Conservation (phyloP, 352 stramenopile species). For the Phytopythium helicoides region DNA sequence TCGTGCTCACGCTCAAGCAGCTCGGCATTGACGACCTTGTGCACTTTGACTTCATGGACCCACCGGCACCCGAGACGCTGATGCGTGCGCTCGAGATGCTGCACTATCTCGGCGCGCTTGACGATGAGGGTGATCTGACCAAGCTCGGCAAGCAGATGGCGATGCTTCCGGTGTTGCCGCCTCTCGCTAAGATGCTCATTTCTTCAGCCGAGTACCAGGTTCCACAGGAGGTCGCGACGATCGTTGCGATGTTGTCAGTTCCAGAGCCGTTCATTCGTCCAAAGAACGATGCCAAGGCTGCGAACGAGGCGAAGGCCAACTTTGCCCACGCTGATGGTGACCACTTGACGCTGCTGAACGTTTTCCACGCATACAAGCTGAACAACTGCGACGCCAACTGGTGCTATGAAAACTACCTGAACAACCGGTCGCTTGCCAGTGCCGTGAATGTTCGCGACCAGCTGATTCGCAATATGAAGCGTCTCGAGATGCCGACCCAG, state of each 20-base stretch:
- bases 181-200: slow-evolving; percentile 98
- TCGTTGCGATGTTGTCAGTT: slow-evolving; percentile 97
- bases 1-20: slow-evolving; percentile 98
- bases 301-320: slow-evolving; percentile 95
- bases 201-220: slow-evolving; percentile 94
- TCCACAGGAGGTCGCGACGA: slow-evolving; percentile 96
- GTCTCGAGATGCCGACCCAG: slow-evolving; percentile 75
- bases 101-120: slow-evolving; percentile 97
- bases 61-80: slow-evolving; percentile 96
- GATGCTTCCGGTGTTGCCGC: slow-evolving; percentile 96
- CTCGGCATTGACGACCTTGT: slow-evolving; percentile 99
- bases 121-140: slow-evolving; percentile 97
- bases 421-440: slow-evolving; percentile 92
- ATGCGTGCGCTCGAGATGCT: slow-evolving; percentile 98
- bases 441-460: slow-evolving; percentile 96
- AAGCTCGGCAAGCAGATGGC: slow-evolving; percentile 91
- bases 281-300: slow-evolving; percentile 95
- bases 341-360: slow-evolving; percentile 98
- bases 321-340: slow-evolving; percentile 96
- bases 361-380: slow-evolving; percentile 97
- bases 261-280: slow-evolving; percentile 93
- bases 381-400: slow-evolving; percentile 90
- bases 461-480: slow-evolving; percentile 97
- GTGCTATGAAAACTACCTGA: slow-evolving; percentile 99
- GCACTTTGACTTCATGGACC: slow-evolving; percentile 99